Evolutionary conservation across 2,329 filamentous ascomycete species (phyloP), one percentile per base, ranked within the genome.

Genomic region (Pseudopithomyces chartarum): DNA sequence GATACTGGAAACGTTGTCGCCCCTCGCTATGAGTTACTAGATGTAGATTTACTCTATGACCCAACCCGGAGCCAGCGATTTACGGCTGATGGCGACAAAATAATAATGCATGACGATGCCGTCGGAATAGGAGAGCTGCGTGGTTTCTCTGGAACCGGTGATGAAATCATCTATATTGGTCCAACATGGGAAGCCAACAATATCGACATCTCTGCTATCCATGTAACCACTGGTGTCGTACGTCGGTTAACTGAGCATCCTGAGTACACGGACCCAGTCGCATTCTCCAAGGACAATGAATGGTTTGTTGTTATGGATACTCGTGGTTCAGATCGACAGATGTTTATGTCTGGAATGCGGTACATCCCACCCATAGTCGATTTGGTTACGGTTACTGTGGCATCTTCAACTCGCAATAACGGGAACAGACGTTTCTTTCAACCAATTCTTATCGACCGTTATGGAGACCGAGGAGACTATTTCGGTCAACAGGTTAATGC

Each of bases 291-390:
- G 1, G 79, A 82, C 58, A 68, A 79, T 56, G 44, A 76, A n/a
- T 82, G 78, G 75, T 64, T 73, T 17, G 76, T 78, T 13, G 68
- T 76, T 12, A 71, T 81, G 67, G 79, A 82, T 53, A 82, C 79
- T 0, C 76, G 79, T 13, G 76, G 74, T 3, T 74, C 65, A 0
- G 58, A 73, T n/a, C 74, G 79, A 1, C 74, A 78, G 57, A 79
- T 80, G 74, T 82, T 71, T 56, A 63, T 77, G 60, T 60, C 70
- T 2, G 75, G 73, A 11, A 72, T 82, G 73, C 76, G 79, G 22
- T 58, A 66, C 4, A 66, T 82, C 0, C 79, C 80, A 1, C 79
- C 79, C 0, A n/a, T 82, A 0, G 72, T 69, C 7, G 79, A 81
- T 46, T 40, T 64, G 1, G 50, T 67, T 13, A 53, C 54, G 2